These are phyloP conservation scores for Elasticomyces elasticus DNA, from an alignment of 495 filamentous ascomycete species.

Conservation along the genomic window DNA sequence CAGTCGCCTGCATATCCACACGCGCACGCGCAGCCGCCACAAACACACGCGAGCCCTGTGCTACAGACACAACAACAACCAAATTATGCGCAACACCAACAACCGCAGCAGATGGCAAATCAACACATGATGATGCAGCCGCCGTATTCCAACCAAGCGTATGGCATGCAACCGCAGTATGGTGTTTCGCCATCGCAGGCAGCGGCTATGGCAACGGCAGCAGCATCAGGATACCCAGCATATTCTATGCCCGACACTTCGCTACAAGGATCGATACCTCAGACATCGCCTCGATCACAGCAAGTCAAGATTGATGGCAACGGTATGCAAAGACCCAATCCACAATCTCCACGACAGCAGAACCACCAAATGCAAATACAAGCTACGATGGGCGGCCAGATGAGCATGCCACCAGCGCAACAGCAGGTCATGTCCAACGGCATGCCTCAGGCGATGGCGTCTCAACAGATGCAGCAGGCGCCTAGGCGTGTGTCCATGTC, in stretches of 20 bases:
- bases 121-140: conserved; percentile 34
- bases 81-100: conserved; percentile 20
- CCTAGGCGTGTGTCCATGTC: conserved; percentile 55
- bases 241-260: conserved; percentile 46
- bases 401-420: conserved; percentile 14
- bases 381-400: not conserved
- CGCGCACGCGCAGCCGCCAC: conserved; percentile 16
- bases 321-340: conserved; percentile 33
- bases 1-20: conserved; percentile 19
- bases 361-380: not conserved
- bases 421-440: conserved; percentile 11
- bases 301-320: conserved; percentile 46
- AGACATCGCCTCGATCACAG: conserved; percentile 51
- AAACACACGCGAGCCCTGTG: conserved; percentile 20
- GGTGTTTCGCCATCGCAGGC: conserved; percentile 50
- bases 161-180: conserved; percentile 49
- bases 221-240: conserved; percentile 47
- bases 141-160: conserved; percentile 44
- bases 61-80: conserved; percentile 19
- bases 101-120: conserved; percentile 31
- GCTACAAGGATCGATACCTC: conserved; percentile 36
- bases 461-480: conserved; percentile 31
- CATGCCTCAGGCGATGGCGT: conserved; percentile 20
- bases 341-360: conserved; percentile 47
- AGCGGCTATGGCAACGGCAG: conserved; percentile 62